phyloP scores from a whole-genome alignment of 768 basidiomycete genomes.

The Kwoniella bestiolae region DNA sequence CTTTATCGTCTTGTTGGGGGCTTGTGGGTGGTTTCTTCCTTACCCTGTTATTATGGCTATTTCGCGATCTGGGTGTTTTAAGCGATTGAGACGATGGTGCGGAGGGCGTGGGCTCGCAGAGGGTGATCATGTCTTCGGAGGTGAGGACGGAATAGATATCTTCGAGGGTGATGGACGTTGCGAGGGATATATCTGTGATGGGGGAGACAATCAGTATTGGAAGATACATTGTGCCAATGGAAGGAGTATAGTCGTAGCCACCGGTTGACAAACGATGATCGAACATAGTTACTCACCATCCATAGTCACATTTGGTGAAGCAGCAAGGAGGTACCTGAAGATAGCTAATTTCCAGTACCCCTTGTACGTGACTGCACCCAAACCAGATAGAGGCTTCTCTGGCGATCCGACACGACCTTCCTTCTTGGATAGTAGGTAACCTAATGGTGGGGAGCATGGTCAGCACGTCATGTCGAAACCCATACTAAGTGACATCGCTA shows the following conservation, averaged over 20 bases:
- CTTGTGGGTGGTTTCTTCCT: background rate
- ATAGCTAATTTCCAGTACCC: slow-evolving; percentile 91
- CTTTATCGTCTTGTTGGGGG: slow-evolving; percentile 1
- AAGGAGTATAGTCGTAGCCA: no score
- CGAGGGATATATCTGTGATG: slow-evolving; percentile 70
- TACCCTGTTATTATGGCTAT: background rate
- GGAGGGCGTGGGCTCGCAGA: slow-evolving; percentile 30
- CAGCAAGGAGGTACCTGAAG: slow-evolving; percentile 74
- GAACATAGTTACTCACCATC: slow-evolving; percentile 77
- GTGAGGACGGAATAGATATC: slow-evolving; percentile 77
- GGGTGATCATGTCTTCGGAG: slow-evolving; percentile 73
- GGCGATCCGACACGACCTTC: slow-evolving; percentile 88
- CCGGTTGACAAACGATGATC: no score
- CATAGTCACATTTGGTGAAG: slow-evolving; percentile 67
- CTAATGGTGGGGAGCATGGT: slow-evolving; percentile 60
- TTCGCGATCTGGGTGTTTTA: slow-evolving; percentile 3
- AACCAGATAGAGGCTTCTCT: slow-evolving; percentile 89
- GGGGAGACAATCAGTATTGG: no score
- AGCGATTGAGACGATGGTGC: slow-evolving; percentile 16
- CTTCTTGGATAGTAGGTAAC: slow-evolving; percentile 94
- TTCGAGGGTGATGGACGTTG: slow-evolving; percentile 88
- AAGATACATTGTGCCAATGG: no score
- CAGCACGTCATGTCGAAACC: background rate
- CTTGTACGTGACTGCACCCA: slow-evolving; percentile 91
- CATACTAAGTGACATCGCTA: no score